Conservation (phyloP, 305 asterid genomes). For the Fraxinus latifolia region DNA sequence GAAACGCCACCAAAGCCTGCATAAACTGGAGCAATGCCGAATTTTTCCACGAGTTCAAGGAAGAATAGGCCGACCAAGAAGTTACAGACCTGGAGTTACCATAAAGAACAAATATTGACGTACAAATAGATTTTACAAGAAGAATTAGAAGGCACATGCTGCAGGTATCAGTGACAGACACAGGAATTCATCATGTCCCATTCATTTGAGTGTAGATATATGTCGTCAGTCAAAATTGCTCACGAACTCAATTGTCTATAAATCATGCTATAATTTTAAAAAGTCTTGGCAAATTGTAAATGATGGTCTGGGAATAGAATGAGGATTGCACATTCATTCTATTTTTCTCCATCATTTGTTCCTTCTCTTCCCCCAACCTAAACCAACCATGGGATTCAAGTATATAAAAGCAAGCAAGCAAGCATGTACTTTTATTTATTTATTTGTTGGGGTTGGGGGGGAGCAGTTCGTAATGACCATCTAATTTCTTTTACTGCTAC, state of each 20-base stretch:
- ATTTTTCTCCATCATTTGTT: not conserved
- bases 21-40: conserved; percentile 68
- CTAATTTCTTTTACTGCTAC: not conserved
- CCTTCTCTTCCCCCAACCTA: not conserved
- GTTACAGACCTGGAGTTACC: conserved; percentile 62
- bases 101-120: not conserved
- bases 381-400: not conserved
- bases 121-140: not conserved
- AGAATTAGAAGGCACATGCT: not conserved
- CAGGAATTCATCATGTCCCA: not conserved
- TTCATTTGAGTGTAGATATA: not conserved
- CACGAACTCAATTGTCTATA: not conserved
- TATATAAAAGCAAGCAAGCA: not conserved
- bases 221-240: not conserved
- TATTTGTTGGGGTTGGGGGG: not conserved
- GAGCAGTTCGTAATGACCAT: not conserved
- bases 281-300: not conserved
- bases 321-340: not conserved
- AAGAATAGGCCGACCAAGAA: conserved; percentile 81
- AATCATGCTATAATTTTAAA: not conserved
- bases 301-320: not conserved
- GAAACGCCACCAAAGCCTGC: conserved; percentile 61
- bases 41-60: conserved; percentile 62
- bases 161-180: not conserved
- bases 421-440: not conserved